Conservation (phyloP, 2,329 filamentous ascomycete species). For the Paecilomyces formosus region DNA sequence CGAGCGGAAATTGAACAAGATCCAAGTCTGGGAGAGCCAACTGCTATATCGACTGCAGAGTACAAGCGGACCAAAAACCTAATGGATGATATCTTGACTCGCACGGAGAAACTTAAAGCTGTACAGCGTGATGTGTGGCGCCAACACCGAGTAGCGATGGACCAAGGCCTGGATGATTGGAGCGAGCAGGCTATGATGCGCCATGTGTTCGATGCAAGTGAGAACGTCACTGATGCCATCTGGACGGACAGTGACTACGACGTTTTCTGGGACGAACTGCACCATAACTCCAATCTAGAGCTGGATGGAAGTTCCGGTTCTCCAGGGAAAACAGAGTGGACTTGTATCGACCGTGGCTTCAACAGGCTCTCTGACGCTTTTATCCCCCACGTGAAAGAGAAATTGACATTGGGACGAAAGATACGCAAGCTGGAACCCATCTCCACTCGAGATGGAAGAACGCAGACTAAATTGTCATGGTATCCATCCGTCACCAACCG, state of each 20-base stretch:
- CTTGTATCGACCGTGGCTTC: conserved; percentile 26
- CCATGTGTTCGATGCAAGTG: conserved; percentile 24
- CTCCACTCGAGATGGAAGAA: conserved; percentile 4
- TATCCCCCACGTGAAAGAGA: conserved; percentile 20
- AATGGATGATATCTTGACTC: conserved; percentile 13
- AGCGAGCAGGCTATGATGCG: conserved; percentile 20
- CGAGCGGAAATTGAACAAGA: conserved; percentile 13
- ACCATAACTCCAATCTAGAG: conserved; percentile 26
- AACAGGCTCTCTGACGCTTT: conserved; percentile 29
- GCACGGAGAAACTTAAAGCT: conserved; percentile 11
- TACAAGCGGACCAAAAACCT: conserved; percentile 6
- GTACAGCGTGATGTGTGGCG: conserved; percentile 16
- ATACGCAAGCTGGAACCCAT: conserved; percentile 15
- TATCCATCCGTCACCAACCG: conserved; percentile 14
- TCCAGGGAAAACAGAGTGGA: conserved; percentile 19
- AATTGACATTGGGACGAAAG: conserved; percentile 15
- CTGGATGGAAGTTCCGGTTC: conserved; percentile 17
- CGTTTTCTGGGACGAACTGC: conserved; percentile 26
- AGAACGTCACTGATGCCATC: conserved; percentile 32
- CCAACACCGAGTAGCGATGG: conserved; percentile 14
- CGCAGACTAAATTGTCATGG: conserved; percentile 14
- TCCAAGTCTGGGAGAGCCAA: conserved; percentile 9
- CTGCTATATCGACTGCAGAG: conserved; percentile 4
- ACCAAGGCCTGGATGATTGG: conserved; percentile 18
- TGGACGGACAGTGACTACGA: conserved; percentile 23